Percentiles rank a stretch among this genome's conserved stretches.
These are phyloP conservation scores for Malassezia japonica DNA, from an alignment of 1,284 basidiomycete genomes.

Conservation along the genomic window DNA sequence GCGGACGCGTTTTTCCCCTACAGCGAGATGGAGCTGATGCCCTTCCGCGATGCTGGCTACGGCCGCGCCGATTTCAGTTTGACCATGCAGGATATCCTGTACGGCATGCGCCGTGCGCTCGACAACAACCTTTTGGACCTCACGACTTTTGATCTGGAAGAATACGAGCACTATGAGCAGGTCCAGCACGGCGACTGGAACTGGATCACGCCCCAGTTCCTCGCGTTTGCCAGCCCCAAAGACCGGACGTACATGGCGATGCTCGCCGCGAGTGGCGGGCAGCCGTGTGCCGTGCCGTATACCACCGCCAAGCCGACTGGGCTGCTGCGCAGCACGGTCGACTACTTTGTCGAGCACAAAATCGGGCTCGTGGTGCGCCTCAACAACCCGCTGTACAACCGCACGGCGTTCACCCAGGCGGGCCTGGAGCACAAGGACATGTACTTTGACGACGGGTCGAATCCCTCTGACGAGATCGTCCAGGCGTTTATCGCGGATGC, in stretches of 20 bases:
- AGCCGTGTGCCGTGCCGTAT: neutral
- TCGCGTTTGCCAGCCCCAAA: constrained; percentile 85
- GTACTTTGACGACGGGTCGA: constrained; percentile 97
- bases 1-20: constrained; percentile 84
- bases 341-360: constrained; percentile 77
- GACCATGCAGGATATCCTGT: constrained; percentile 74
- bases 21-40: constrained; percentile 58
- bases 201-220: constrained; percentile 58
- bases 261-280: constrained; percentile 47
- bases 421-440: constrained; percentile 71
- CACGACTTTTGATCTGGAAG: constrained; percentile 70
- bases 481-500: constrained; percentile 76
- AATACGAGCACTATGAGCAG: constrained; percentile 74
- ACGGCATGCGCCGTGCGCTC: constrained; percentile 90
- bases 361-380: constrained; percentile 87
- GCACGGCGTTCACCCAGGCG: constrained; percentile 67
- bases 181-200: constrained; percentile 75
- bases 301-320: constrained; percentile 17
- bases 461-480: constrained; percentile 88
- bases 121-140: constrained; percentile 79
- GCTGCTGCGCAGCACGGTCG: constrained; percentile 60
- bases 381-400: constrained; percentile 90
- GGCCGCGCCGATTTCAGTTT: constrained; percentile 86
- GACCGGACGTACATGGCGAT: constrained; percentile 38
- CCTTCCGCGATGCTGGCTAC: constrained; percentile 90